Conservation (phyloP, 2,329 filamentous ascomycete genomes). For the Colletotrichum tropicicola region DNA sequence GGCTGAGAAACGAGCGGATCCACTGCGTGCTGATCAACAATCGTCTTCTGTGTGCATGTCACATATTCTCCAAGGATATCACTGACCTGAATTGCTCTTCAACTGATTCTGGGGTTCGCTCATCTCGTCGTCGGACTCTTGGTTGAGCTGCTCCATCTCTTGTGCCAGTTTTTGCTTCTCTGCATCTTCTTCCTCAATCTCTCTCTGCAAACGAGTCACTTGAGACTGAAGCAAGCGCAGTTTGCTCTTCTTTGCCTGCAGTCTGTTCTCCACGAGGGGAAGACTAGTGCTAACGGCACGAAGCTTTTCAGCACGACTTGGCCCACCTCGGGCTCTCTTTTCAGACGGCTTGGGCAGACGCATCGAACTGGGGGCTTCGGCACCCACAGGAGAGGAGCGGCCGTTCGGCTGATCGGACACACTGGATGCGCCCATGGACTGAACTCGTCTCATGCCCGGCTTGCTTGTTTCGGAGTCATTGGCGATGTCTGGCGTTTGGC, state of each 20-base stretch:
- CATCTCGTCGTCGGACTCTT: constrained; percentile 10
- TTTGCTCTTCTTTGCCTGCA: constrained; percentile 56
- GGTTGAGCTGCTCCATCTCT: constrained; percentile 34
- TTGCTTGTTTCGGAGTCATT: constrained; percentile 28
- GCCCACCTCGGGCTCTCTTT: background rate
- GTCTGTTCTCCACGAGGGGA: constrained; percentile 46
- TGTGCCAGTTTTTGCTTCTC: constrained; percentile 44
- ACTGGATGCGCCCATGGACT: constrained; percentile 31
- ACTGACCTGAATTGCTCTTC: constrained; percentile 28
- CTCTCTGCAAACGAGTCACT: constrained; percentile 56
- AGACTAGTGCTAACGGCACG: constrained; percentile 49
- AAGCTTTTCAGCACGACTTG: constrained; percentile 36
- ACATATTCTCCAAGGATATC: background rate
- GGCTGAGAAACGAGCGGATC: constrained; percentile 8
- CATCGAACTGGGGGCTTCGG: constrained; percentile 33
- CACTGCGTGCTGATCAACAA: constrained; percentile 1
- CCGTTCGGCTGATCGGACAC: constrained; percentile 32
- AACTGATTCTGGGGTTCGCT: constrained; percentile 14
- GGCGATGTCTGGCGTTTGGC: constrained; percentile 16
- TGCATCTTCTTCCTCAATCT: constrained; percentile 49
- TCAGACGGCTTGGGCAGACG: constrained; percentile 38
- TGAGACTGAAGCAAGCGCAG: constrained; percentile 56
- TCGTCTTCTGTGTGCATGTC: background rate
- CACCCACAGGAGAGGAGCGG: constrained; percentile 35
- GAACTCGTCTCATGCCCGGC: constrained; percentile 25